Evolutionary conservation across 331 rosid genomes (phyloP), one percentile per base, ranked within the genome.

Genomic region (Acacia concinna): DNA sequence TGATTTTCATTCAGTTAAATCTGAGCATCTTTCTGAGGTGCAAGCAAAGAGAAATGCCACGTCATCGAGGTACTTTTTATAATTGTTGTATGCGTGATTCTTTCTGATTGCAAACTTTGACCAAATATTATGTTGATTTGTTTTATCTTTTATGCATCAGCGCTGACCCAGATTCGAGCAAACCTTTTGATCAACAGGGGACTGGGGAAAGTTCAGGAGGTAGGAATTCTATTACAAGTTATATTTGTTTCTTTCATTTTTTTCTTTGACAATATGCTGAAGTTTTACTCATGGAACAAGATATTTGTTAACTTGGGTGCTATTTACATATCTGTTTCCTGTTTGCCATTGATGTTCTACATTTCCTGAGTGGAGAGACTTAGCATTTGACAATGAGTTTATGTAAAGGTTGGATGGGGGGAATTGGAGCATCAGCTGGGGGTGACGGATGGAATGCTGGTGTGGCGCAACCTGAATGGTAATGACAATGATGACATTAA

Each of bases 21-120:
- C 84, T 37, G 99, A 96, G 91, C 93, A 92, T 80, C 97, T 96
- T 83, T 80, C 99, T 54, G 99, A 91, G 88, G 97, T 96, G 83
- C 96, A 89, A 75, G 87, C 81, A 73, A 93, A 87, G 87, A 87
- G 84, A 75, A 85, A 88, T 71, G 79, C 84, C 12, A 21, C 63
- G 37, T 52, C 90, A 47, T 27, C 82, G 14, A 88, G 99, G 99
- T 96, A 88, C 52, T 80, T 71, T 18, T 79, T 67, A 21, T 64
- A 30, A 20, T 17, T 68, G 60, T 74, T 25, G 11, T 60, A 37
- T 47, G 28, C 15, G 41, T 43, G 21, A 8, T 79, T 25, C 41
- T 51, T 21, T 68, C 20, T 37, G 56, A 32, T 80, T 74, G 15
- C 62, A 78, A 46, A 51, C 76, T 51, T 63, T 67, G 74, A 32